These are phyloP conservation scores for Pichia nanzhaoensis DNA, from an alignment of 805 yeast species.

Conservation along the genomic window DNA sequence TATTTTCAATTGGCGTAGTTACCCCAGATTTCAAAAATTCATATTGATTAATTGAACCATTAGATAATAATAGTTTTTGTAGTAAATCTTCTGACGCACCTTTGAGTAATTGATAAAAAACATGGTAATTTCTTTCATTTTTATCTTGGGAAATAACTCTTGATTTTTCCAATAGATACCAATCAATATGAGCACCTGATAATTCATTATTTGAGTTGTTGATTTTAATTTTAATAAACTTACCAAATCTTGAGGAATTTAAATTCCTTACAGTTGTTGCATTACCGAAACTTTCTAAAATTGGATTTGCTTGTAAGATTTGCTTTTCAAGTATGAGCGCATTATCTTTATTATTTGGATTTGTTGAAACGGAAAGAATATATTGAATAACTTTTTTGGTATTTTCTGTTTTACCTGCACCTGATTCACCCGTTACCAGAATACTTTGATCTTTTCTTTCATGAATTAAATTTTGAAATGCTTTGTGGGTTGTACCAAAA, in stretches of 20 bases:
- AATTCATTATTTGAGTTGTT: slow-evolving; percentile 50
- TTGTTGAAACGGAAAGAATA: slow-evolving; percentile 63
- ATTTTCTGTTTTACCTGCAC: slow-evolving; percentile 98
- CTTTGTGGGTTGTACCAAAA: slow-evolving; percentile 81
- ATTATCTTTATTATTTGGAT: slow-evolving; percentile 18
- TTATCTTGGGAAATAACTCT: slow-evolving; percentile 74
- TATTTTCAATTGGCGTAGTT: slow-evolving; percentile 54
- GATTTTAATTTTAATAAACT: slow-evolving; percentile 75
- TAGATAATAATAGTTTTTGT: slow-evolving; percentile 36
- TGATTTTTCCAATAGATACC: slow-evolving; percentile 90
- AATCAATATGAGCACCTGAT: slow-evolving; percentile 86
- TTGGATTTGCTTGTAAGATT: slow-evolving; percentile 90
- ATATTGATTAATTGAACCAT: slow-evolving; percentile 36
- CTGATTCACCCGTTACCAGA: slow-evolving; percentile 97
- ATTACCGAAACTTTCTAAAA: slow-evolving; percentile 92
- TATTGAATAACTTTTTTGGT: slow-evolving; percentile 93
- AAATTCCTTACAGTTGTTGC: slow-evolving; percentile 92
- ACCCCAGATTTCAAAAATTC: slow-evolving; percentile 52
- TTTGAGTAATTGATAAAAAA: slow-evolving; percentile 77
- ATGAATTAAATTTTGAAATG: slow-evolving; percentile 66
- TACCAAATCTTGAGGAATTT: slow-evolving; percentile 95
- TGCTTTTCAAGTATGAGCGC: slow-evolving; percentile 63
- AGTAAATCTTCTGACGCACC: slow-evolving; percentile 55
- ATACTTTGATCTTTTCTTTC: slow-evolving; percentile 79
- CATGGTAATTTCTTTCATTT: slow-evolving; percentile 86